Evolutionary conservation across 106 monocot genomes (phyloP).

Genomic region (Allium fistulosum): DNA sequence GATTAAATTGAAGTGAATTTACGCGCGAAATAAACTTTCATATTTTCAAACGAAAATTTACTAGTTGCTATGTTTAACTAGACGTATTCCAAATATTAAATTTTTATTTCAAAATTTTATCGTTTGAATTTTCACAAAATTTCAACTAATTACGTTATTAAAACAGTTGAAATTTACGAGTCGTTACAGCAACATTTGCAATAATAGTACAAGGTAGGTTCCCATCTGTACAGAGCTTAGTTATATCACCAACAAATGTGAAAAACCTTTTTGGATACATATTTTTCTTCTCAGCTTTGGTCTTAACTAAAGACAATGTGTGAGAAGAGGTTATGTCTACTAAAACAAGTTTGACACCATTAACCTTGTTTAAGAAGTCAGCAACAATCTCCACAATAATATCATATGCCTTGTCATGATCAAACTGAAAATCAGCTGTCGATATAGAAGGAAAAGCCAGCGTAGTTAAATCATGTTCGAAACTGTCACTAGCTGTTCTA

Average conservation of each 20-base stretch:
- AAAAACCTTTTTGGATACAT: constrained; percentile 59
- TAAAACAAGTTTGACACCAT: constrained; percentile 58
- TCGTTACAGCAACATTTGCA: too few species aligned
- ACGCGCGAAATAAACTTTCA: too few species aligned
- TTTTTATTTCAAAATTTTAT: too few species aligned
- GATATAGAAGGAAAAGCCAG: constrained; percentile 94
- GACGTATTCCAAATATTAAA: too few species aligned
- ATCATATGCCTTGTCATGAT: constrained; percentile 76
- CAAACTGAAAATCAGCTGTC: constrained; percentile 93
- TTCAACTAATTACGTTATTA: too few species aligned
- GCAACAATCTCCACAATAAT: constrained; percentile 59
- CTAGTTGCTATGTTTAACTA: too few species aligned
- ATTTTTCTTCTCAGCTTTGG: constrained; percentile 55
- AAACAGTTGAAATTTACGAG: too few species aligned
- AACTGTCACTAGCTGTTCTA: constrained; percentile 10
- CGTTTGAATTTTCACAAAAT: too few species aligned
- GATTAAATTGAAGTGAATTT: too few species aligned
- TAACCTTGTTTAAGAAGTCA: constrained; percentile 53
- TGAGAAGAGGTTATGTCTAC: constrained; percentile 75
- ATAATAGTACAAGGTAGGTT: constrained; percentile 53
- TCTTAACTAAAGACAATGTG: constrained; percentile 69
- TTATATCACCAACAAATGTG: constrained; percentile 77
- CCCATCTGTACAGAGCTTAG: constrained; percentile 47
- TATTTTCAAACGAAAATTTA: too few species aligned
- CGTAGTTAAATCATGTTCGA: constrained; percentile 26